Conservation (phyloP, 169 alveolate genomes). For the Plasmodium cynomolgi region DNA sequence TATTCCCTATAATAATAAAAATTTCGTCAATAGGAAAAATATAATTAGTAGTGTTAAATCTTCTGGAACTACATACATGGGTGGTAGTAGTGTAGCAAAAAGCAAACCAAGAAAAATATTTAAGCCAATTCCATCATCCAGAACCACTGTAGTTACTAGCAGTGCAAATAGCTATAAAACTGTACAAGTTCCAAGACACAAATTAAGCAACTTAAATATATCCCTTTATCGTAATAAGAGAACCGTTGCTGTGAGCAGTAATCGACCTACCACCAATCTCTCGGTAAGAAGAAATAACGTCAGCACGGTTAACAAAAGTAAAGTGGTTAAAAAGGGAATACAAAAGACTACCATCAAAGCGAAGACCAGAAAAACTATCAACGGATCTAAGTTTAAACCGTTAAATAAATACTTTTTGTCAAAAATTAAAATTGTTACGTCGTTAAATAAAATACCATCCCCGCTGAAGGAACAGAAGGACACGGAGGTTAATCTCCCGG, state of each 20-base stretch:
- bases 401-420: slow-evolving; percentile 68
- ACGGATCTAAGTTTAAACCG: slow-evolving; percentile 59
- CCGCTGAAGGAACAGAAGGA: slow-evolving; percentile 71
- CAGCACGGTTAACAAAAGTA: slow-evolving; percentile 39
- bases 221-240: slow-evolving; percentile 67
- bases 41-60: background rate
- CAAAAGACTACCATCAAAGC: slow-evolving; percentile 8
- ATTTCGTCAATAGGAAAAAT: slow-evolving; percentile 18
- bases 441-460: slow-evolving; percentile 73
- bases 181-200: slow-evolving; percentile 1
- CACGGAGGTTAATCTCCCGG: slow-evolving; percentile 74
- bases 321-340: slow-evolving; percentile 46
- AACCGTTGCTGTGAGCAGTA: slow-evolving; percentile 8
- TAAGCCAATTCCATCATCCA: slow-evolving; percentile 26
- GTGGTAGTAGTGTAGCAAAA: slow-evolving; percentile 8
- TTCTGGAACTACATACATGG: slow-evolving; percentile 21
- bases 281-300: slow-evolving; percentile 11
- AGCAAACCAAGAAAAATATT: slow-evolving; percentile 57
- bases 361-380: slow-evolving; percentile 15
- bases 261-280: slow-evolving; percentile 7
- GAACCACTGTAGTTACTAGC: slow-evolving; percentile 25
- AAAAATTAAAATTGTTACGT: slow-evolving; percentile 69
- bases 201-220: slow-evolving; percentile 55
- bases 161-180: slow-evolving; percentile 48
- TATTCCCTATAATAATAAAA: slow-evolving; percentile 26